These are phyloP conservation scores for Scedosporium boydii DNA, from an alignment of 2,329 filamentous ascomycete species.

Conservation along the genomic window DNA sequence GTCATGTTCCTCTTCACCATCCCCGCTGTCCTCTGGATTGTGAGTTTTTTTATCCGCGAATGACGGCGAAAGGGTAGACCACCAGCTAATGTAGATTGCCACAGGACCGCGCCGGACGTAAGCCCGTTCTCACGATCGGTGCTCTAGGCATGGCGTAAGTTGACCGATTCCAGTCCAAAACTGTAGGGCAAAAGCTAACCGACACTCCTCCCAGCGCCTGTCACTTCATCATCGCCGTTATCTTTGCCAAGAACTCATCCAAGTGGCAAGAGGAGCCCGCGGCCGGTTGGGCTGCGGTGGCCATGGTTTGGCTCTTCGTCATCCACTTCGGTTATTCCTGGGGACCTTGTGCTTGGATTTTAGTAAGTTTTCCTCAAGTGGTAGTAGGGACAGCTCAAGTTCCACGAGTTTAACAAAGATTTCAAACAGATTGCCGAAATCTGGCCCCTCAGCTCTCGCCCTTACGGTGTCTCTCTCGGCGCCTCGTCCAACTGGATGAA, in stretches of 20 bases:
- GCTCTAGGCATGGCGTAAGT: slow-evolving; percentile 55
- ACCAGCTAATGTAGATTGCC: background rate
- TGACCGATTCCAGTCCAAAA: background rate
- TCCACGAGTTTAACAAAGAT: background rate
- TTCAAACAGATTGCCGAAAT: slow-evolving; percentile 45
- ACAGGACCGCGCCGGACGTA: slow-evolving; percentile 49
- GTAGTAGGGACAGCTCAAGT: background rate
- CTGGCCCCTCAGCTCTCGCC: slow-evolving; percentile 60
- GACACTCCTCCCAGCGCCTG: slow-evolving; percentile 26
- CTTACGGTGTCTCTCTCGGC: slow-evolving; percentile 62
- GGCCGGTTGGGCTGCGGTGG: slow-evolving; percentile 60
- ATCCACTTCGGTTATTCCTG: slow-evolving; percentile 68
- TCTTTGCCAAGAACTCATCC: slow-evolving; percentile 54
- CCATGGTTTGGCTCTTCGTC: slow-evolving; percentile 67
- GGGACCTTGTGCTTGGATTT: slow-evolving; percentile 67
- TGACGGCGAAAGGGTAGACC: background rate
- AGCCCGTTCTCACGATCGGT: slow-evolving; percentile 52
- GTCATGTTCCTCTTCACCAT: slow-evolving; percentile 61
- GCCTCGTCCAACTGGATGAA: slow-evolving; percentile 58
- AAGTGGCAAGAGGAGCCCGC: slow-evolving; percentile 46
- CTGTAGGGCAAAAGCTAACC: slow-evolving; percentile 8
- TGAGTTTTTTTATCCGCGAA: background rate
- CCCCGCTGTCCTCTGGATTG: slow-evolving; percentile 54
- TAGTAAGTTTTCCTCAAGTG: slow-evolving; percentile 30
- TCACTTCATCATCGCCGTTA: slow-evolving; percentile 63